Conservation (phyloP, 495 filamentous ascomycete species). For the Aspergillus steynii region DNA sequence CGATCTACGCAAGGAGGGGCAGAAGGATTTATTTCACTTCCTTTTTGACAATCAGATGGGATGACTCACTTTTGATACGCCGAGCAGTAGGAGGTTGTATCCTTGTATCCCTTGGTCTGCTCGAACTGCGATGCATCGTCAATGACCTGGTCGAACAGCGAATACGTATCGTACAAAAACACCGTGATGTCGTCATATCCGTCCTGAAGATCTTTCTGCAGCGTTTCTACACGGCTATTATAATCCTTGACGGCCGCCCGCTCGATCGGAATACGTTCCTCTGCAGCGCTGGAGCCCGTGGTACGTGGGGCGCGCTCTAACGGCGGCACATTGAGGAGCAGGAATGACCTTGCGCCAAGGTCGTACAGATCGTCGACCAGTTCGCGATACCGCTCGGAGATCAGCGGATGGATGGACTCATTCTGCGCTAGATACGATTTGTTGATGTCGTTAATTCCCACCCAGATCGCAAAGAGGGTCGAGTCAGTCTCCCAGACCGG, state of each 20-base stretch:
- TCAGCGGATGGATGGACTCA: background rate
- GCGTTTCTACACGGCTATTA: background rate
- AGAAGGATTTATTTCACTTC: background rate
- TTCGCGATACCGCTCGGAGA: constrained; percentile 4
- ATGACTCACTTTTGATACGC: constrained; percentile 8
- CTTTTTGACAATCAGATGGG: too few relatives aligned
- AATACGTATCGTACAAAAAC: constrained; percentile 6
- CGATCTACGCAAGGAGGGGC: background rate
- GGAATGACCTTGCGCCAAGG: constrained; percentile 1
- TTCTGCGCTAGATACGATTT: background rate
- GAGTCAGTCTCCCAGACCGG: background rate
- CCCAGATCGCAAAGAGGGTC: constrained; percentile 5
- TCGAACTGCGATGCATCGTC: constrained; percentile 9
- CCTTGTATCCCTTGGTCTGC: constrained; percentile 2
- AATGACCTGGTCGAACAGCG: constrained; percentile 7
- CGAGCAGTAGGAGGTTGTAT: background rate
- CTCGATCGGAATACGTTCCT: constrained; percentile 4
- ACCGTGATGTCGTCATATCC: background rate
- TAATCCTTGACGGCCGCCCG: background rate
- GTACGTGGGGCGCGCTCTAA: background rate
- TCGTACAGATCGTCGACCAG: constrained; percentile 9
- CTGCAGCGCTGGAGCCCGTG: background rate
- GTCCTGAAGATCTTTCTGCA: background rate
- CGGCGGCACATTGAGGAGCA: constrained; percentile 7
- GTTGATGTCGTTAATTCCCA: constrained; percentile 6